These are phyloP conservation scores for Schrenkiella parvula DNA, from an alignment of 345 rosid genomes.

Conservation along the genomic window DNA sequence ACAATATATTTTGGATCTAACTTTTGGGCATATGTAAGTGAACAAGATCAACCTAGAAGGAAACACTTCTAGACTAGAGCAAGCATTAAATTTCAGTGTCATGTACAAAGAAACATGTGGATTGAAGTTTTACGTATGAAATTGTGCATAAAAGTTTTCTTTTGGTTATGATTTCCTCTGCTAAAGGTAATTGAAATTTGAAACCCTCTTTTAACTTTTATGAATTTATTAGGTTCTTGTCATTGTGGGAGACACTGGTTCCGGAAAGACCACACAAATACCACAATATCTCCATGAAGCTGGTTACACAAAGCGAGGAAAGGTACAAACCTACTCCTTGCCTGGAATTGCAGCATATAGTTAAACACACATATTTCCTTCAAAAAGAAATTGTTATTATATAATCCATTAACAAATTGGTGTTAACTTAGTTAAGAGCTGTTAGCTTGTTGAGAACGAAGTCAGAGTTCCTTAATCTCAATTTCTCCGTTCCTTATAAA, in stretches of 20 bases:
- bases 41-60: background rate
- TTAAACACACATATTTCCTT: background rate
- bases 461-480: background rate
- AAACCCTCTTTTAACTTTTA: background rate
- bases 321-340: constrained; percentile 43
- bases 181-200: constrained; percentile 3
- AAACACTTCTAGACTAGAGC: background rate
- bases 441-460: background rate
- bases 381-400: background rate
- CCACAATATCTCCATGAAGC: constrained; percentile 98
- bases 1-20: background rate
- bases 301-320: constrained; percentile 90
- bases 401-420: background rate
- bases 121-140: constrained; percentile 3
- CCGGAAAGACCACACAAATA: constrained; percentile 96
- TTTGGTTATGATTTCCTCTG: background rate
- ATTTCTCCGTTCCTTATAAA: background rate
- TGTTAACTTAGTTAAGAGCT: background rate
- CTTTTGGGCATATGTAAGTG: background rate
- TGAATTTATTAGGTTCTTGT: constrained; percentile 62
- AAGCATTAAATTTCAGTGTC: constrained; percentile 10
- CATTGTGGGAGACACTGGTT: constrained; percentile 98
- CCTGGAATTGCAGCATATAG: background rate
- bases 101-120: background rate
- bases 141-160: background rate